These are phyloP conservation scores for Collybiopsis luxurians DNA, from an alignment of 768 basidiomycete species.

Conservation along the genomic window DNA sequence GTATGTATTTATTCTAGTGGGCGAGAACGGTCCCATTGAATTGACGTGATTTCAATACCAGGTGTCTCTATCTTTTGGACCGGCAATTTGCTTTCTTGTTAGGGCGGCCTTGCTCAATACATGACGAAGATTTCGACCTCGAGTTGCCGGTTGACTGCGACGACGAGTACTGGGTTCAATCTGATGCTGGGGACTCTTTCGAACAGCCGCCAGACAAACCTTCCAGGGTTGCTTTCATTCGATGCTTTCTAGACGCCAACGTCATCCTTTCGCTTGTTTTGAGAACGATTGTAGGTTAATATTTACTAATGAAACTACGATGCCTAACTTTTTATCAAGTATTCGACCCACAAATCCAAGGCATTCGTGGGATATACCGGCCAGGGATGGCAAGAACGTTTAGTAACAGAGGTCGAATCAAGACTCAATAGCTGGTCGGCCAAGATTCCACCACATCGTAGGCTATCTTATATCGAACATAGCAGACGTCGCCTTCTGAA, in stretches of 20 bases:
- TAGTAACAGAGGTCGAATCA: slow-evolving; percentile 71
- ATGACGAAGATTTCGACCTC: slow-evolving; percentile 39
- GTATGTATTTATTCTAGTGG: slow-evolving; percentile 40
- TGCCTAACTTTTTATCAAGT: slow-evolving; percentile 25
- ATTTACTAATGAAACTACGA: slow-evolving; percentile 8
- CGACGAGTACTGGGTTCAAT: slow-evolving; percentile 1
- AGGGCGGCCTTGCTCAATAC: slow-evolving; percentile 34
- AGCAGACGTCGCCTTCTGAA: too few relatives aligned
- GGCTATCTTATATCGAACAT: background rate
- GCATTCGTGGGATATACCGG: background rate
- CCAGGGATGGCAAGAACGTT: slow-evolving; percentile 33
- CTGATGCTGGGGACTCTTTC: background rate
- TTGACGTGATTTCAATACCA: too few relatives aligned
- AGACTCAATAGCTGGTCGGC: slow-evolving; percentile 77
- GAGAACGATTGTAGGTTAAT: background rate
- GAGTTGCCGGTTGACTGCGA: slow-evolving; percentile 5
- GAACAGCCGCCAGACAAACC: slow-evolving; percentile 5
- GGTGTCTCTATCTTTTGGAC: slow-evolving; percentile 1
- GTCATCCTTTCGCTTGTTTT: background rate
- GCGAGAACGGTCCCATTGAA: slow-evolving; percentile 37
- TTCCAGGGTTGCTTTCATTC: slow-evolving; percentile 1
- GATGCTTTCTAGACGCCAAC: background rate
- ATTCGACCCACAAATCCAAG: slow-evolving; percentile 10
- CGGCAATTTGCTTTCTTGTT: slow-evolving; percentile 19
- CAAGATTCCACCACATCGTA: slow-evolving; percentile 56